Conservation (phyloP, 2,329 filamentous ascomycete genomes). For the Cercospora sojina region DNA sequence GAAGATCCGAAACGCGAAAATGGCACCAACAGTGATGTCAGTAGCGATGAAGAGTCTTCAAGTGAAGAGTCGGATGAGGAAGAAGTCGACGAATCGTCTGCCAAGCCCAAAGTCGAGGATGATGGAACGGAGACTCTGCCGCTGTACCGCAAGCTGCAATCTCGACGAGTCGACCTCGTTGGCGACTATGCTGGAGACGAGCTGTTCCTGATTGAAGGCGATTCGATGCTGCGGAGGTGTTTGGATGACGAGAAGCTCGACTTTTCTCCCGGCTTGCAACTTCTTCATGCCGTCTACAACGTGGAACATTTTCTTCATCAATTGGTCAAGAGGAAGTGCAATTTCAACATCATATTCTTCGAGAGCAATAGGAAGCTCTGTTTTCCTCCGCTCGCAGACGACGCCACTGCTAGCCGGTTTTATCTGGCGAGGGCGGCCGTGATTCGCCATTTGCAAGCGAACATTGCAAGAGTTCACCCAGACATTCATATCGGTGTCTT, state of each 20-base stretch:
- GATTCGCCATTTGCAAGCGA: slow-evolving; percentile 60
- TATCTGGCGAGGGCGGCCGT: slow-evolving; percentile 62
- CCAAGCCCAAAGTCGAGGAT: not conserved
- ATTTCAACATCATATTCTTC: slow-evolving; percentile 72
- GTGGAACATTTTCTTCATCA: slow-evolving; percentile 65
- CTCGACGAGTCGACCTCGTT: slow-evolving; percentile 62
- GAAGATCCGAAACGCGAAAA: not conserved
- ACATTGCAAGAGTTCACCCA: slow-evolving; percentile 42
- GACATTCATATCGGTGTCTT: slow-evolving; percentile 51
- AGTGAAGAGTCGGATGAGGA: slow-evolving; percentile 5
- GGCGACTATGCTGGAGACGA: slow-evolving; percentile 75
- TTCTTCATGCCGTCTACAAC: slow-evolving; percentile 68
- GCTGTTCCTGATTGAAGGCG: slow-evolving; percentile 70
- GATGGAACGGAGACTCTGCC: slow-evolving; percentile 7
- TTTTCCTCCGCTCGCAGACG: slow-evolving; percentile 48
- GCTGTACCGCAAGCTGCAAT: slow-evolving; percentile 44
- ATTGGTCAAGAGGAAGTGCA: slow-evolving; percentile 63
- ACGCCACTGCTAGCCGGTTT: slow-evolving; percentile 52
- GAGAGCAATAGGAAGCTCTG: slow-evolving; percentile 57
- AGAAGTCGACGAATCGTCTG: not conserved
- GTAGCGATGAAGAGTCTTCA: not conserved
- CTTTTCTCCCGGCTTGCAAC: slow-evolving; percentile 66
- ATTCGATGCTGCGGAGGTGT: slow-evolving; percentile 66
- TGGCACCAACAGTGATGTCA: not conserved
- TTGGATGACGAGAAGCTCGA: slow-evolving; percentile 64